Evolutionary conservation across 2,329 filamentous ascomycete species (phyloP).

Genomic region (Cladosporium velox): DNA sequence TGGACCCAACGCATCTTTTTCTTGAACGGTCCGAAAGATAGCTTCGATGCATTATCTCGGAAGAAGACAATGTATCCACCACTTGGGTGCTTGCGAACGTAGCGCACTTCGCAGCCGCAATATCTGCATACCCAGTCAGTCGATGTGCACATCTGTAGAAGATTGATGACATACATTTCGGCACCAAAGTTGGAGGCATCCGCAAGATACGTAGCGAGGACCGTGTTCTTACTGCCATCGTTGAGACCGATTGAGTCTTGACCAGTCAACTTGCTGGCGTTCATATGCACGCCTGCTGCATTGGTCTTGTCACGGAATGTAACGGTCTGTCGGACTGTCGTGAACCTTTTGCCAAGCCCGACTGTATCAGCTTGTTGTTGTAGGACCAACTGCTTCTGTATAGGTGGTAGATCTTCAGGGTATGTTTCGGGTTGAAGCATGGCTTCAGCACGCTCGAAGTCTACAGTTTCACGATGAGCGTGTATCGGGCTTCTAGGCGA

Average conservation of each 20-base stretch:
- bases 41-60: conserved; percentile 63
- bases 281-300: conserved; percentile 65
- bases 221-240: conserved; percentile 68
- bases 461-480: conserved; percentile 37
- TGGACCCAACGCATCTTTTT: conserved; percentile 68
- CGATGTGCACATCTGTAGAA: too few species aligned
- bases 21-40: conserved; percentile 57
- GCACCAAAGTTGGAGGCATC: conserved; percentile 74
- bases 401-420: conserved; percentile 58
- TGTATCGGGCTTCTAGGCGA: too few species aligned
- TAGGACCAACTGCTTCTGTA: conserved; percentile 61
- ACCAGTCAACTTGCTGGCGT: conserved; percentile 59
- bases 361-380: conserved; percentile 58
- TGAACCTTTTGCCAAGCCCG: neutral
- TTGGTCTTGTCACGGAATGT: conserved; percentile 64
- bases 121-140: conserved; percentile 43
- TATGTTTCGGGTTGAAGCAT: conserved; percentile 63
- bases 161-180: conserved; percentile 50
- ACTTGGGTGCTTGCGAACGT: conserved; percentile 57
- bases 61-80: conserved; percentile 66
- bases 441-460: conserved; percentile 58
- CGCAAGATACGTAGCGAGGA: conserved; percentile 65
- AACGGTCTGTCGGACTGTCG: conserved; percentile 50
- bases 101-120: conserved; percentile 66
- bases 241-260: conserved; percentile 67